Percentiles rank a stretch among this genome's conserved stretches.
Conservation (phyloP, 352 stramenopile species). For the Pythium folliculosum region DNA sequence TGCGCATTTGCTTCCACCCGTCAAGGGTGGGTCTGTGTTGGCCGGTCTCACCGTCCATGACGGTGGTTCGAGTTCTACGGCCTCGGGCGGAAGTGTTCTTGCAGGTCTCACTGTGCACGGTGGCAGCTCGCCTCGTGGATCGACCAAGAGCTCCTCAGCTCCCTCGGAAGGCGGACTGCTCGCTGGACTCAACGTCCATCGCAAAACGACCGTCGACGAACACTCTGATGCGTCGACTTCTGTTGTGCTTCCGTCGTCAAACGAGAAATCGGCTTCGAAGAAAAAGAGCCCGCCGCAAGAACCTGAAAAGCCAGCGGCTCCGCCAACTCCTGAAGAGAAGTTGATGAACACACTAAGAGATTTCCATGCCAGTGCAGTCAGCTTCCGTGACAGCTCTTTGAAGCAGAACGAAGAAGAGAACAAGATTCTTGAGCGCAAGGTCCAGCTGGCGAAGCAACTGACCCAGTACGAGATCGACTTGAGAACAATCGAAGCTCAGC, state of each 20-base stretch:
- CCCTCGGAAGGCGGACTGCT: slow-evolving; percentile 40
- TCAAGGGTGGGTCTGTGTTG: slow-evolving; percentile 58
- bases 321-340: slow-evolving; percentile 62
- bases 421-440: slow-evolving; percentile 66
- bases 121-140: slow-evolving; percentile 35
- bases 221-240: slow-evolving; percentile 30
- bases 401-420: slow-evolving; percentile 82
- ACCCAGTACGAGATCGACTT: slow-evolving; percentile 82
- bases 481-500: slow-evolving; percentile 74
- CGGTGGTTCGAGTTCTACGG: slow-evolving; percentile 7
- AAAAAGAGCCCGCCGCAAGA: slow-evolving; percentile 31
- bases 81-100: slow-evolving; percentile 45
- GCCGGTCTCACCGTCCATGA: slow-evolving; percentile 64
- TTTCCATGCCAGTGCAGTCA: slow-evolving; percentile 72
- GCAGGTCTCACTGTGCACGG: slow-evolving; percentile 69
- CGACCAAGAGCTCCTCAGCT: slow-evolving; percentile 21
- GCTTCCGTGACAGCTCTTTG: slow-evolving; percentile 58
- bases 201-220: slow-evolving; percentile 23
- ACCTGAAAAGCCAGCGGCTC: slow-evolving; percentile 28
- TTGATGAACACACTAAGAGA: slow-evolving; percentile 69
- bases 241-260: slow-evolving; percentile 23
- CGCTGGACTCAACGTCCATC: slow-evolving; percentile 53
- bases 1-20: slow-evolving; percentile 62
- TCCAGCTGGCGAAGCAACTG: slow-evolving; percentile 65
- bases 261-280: slow-evolving; percentile 13